Evolutionary conservation across 2,329 filamentous ascomycete species (phyloP).

Genomic region (Colletotrichum incanum): DNA sequence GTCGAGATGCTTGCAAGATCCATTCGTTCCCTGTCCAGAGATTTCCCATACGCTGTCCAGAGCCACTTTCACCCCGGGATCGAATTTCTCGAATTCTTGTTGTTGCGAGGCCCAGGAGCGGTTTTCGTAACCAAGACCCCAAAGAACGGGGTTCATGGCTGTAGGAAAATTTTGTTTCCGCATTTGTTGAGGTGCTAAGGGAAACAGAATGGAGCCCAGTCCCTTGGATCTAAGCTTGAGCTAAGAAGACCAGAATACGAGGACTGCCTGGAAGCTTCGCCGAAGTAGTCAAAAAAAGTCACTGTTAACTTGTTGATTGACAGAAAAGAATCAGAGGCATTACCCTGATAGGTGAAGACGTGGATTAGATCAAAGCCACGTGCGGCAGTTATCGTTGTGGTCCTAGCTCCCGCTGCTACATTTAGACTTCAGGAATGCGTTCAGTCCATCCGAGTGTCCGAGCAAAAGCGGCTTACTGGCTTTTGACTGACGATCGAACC

Average conservation of each 20-base stretch:
- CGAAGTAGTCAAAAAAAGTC: neutral
- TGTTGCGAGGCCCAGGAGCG: neutral
- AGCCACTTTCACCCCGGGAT: neutral
- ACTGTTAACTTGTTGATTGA: neutral
- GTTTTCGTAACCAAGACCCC: neutral
- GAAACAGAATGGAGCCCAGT: neutral
- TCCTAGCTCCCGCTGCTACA: slow-evolving; percentile 26
- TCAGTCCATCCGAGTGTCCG: slow-evolving; percentile 14
- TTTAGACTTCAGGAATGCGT: slow-evolving; percentile 27
- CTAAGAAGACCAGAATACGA: neutral
- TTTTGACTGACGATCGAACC: neutral
- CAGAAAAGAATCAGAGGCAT: neutral
- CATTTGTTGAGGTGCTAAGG: slow-evolving; percentile 26
- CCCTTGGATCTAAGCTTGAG: neutral
- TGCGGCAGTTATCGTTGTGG: slow-evolving; percentile 8
- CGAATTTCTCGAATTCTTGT: neutral
- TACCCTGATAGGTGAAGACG: neutral
- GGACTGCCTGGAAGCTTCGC: neutral
- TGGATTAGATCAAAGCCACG: slow-evolving; percentile 6
- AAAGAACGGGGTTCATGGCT: neutral
- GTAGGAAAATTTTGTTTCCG: slow-evolving; percentile 5
- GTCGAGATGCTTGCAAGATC: neutral
- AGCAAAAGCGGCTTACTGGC: neutral
- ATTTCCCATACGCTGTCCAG: neutral
- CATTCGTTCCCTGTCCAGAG: neutral